These are phyloP conservation scores for Pelargonium citronellum DNA, from an alignment of 441 rosid species.

Conservation along the genomic window DNA sequence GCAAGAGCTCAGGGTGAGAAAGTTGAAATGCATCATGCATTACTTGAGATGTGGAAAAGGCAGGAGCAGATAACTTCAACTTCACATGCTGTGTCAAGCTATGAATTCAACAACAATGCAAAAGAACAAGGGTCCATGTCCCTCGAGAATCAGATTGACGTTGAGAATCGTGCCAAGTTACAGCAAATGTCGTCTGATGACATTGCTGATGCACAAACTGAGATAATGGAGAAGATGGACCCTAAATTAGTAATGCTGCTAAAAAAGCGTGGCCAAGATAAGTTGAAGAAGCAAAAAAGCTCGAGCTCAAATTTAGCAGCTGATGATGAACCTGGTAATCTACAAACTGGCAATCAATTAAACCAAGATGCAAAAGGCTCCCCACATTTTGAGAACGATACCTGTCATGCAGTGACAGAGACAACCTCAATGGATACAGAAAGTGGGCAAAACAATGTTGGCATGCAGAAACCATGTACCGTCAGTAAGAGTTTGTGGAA, in stretches of 20 bases:
- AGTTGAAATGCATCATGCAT: conserved; percentile 14
- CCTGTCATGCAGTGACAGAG: conserved; percentile 20
- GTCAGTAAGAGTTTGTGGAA: conserved; percentile 50
- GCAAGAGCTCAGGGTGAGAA: conserved; percentile 22
- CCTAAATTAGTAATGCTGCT: conserved; percentile 60
- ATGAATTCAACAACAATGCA: conserved; percentile 25
- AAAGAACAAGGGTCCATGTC: conserved; percentile 36
- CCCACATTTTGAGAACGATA: conserved; percentile 22
- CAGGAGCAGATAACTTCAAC: conserved; percentile 19
- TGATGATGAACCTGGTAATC: conserved; percentile 15
- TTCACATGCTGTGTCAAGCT: conserved; percentile 25
- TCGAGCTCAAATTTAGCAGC: conserved; percentile 23
- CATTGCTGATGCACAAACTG: conserved; percentile 77
- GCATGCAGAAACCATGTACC: conserved; percentile 28
- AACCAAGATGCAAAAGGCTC: conserved; percentile 29
- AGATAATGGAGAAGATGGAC: conserved; percentile 72
- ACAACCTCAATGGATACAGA: conserved; percentile 29
- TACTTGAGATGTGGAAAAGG: conserved; percentile 15
- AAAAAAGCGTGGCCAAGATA: conserved; percentile 55
- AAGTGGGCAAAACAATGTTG: conserved; percentile 24
- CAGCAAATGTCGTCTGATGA: conserved; percentile 66
- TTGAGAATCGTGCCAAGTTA: conserved; percentile 58
- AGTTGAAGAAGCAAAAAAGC: conserved; percentile 43
- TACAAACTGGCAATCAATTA: conserved; percentile 24
- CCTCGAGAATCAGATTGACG: conserved; percentile 73